Percentiles rank a stretch among this genome's conserved stretches.
Conservation (phyloP, 108 stramenopile species). For the Poteriospumella lacustris region DNA sequence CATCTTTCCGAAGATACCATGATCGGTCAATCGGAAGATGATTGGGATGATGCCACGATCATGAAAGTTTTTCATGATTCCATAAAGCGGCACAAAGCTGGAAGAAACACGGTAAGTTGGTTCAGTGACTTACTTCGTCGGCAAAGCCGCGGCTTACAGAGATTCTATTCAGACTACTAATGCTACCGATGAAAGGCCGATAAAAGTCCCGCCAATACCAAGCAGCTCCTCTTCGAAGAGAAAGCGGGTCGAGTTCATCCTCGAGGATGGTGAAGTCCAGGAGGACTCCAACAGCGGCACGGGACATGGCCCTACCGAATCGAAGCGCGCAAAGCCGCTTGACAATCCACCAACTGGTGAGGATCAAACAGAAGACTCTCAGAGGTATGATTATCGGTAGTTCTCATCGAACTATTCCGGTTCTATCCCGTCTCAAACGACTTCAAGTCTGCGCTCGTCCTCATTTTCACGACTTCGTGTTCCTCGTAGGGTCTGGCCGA, state of each 20-base stretch:
- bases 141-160: too few relatives aligned
- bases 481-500: conserved; percentile 2
- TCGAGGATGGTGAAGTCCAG: too few relatives aligned
- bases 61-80: neutral
- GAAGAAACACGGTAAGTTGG: neutral
- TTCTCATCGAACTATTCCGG: neutral
- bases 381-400: neutral
- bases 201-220: neutral
- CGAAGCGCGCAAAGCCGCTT: neutral
- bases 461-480: neutral
- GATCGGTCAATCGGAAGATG: neutral
- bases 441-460: neutral
- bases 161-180: neutral
- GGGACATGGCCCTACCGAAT: neutral
- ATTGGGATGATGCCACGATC: neutral
- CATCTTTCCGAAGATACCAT: too few relatives aligned
- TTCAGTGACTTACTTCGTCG: too few relatives aligned
- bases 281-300: neutral
- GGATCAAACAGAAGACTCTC: neutral
- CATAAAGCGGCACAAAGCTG: neutral
- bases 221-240: neutral
- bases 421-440: neutral
- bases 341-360: neutral
- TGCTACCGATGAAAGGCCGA: neutral
- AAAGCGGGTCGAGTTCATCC: neutral